Conservation (phyloP, 2,329 filamentous ascomycete genomes). For the Venturia effusa region DNA sequence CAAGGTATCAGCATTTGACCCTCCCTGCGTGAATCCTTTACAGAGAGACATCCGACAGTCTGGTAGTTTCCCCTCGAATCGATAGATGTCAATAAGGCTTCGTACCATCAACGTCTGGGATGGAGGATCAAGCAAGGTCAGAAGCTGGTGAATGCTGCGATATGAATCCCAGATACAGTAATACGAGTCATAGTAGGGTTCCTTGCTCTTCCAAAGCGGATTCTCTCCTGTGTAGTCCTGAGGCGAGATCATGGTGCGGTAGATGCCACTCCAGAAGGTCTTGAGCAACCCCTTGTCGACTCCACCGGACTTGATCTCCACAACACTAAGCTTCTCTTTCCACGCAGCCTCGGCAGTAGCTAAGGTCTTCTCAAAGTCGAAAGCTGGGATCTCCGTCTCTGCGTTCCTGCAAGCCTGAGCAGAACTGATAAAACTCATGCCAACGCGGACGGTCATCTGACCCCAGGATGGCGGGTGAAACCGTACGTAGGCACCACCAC, state of each 20-base stretch:
- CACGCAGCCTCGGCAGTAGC: constrained; percentile 30
- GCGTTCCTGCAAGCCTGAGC: constrained; percentile 58
- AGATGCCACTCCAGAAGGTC: constrained; percentile 35
- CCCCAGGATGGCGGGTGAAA: constrained; percentile 17
- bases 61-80: constrained; percentile 60
- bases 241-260: constrained; percentile 34
- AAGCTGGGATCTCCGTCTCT: constrained; percentile 57
- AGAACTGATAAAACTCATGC: constrained; percentile 57
- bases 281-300: constrained; percentile 24
- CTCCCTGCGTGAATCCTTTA: constrained; percentile 65
- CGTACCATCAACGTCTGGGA: constrained; percentile 57
- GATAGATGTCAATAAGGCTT: constrained; percentile 61
- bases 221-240: constrained; percentile 39
- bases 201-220: constrained; percentile 30
- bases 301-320: constrained; percentile 26
- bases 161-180: constrained; percentile 50
- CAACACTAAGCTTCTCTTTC: constrained; percentile 28
- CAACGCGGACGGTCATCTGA: constrained; percentile 38
- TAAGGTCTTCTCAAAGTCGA: constrained; percentile 48
- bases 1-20: constrained; percentile 66
- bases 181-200: constrained; percentile 40
- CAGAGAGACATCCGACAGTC: constrained; percentile 68
- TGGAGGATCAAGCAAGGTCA: constrained; percentile 56
- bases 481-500: constrained; percentile 29
- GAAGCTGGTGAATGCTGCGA: constrained; percentile 47